Percentiles rank a stretch among this genome's conserved stretches.
phyloP scores from a whole-genome alignment of 352 stramenopile species.

The Phytophthora parvispora region DNA sequence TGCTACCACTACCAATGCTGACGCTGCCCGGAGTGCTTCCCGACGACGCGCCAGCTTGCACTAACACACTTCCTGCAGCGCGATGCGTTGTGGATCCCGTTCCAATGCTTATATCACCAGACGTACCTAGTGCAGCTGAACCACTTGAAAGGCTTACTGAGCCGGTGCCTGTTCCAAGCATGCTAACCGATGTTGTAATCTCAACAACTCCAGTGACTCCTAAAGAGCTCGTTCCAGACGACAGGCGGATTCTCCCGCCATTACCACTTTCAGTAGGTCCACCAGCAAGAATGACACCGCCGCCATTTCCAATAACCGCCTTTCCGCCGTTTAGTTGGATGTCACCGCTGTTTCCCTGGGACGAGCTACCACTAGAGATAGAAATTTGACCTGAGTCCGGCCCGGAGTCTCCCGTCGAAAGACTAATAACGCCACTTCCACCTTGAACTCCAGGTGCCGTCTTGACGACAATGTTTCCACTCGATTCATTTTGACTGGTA shows the following conservation, averaged over 20 bases:
- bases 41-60: conserved; percentile 43
- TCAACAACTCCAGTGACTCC: conserved; percentile 41
- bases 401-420: conserved; percentile 45
- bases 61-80: conserved; percentile 35
- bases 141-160: conserved; percentile 41
- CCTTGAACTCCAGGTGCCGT: conserved; percentile 29
- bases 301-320: conserved; percentile 41
- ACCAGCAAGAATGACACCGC: conserved; percentile 56
- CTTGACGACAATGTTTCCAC: conserved; percentile 45
- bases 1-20: conserved; percentile 46
- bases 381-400: conserved; percentile 52
- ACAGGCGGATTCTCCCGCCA: conserved; percentile 45
- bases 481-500: conserved; percentile 42
- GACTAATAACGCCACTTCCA: conserved; percentile 38
- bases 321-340: conserved; percentile 67
- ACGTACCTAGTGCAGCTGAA: conserved; percentile 25
- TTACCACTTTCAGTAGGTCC: conserved; percentile 52
- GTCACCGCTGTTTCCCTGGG: conserved; percentile 50
- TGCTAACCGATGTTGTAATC: conserved; percentile 26
- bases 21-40: conserved; percentile 39
- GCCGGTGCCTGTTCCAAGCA: conserved; percentile 32
- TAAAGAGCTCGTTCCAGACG: conserved; percentile 42
- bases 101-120: conserved; percentile 34
- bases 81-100: conserved; percentile 32
- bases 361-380: conserved; percentile 58